Evolutionary conservation across 306 rosid genomes (phyloP).

Genomic region (Prunus mira): DNA sequence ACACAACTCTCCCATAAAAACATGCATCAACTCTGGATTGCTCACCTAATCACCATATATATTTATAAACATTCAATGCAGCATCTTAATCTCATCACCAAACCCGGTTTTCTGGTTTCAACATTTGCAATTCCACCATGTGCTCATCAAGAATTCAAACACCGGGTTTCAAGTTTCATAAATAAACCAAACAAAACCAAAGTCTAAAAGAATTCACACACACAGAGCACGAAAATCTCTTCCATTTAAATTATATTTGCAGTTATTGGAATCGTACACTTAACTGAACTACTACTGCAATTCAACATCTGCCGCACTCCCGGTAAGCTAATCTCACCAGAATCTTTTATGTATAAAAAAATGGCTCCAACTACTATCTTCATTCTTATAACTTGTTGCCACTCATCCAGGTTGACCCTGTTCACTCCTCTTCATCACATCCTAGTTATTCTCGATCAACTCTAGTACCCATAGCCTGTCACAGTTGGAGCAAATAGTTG

Average conservation of each 20-base stretch:
- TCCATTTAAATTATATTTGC: background rate
- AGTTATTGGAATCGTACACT: slow-evolving; percentile 2
- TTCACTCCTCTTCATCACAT: background rate
- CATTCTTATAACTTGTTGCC: slow-evolving; percentile 3
- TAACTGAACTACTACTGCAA: background rate
- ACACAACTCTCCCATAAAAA: no score
- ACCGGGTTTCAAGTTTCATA: background rate
- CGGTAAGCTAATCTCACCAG: slow-evolving; percentile 12
- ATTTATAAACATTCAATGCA: no score
- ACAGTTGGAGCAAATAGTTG: background rate
- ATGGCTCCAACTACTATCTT: background rate
- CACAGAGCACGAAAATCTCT: background rate
- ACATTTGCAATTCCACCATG: no score
- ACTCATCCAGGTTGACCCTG: background rate
- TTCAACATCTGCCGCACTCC: background rate
- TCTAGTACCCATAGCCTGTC: slow-evolving; percentile 60
- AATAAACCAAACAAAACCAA: background rate
- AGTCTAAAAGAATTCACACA: background rate
- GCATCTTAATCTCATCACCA: no score
- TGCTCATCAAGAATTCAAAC: background rate
- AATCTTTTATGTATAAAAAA: slow-evolving; percentile 14
- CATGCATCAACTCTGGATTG: background rate
- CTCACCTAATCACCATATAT: background rate
- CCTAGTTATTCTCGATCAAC: background rate
- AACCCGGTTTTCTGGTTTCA: no score